A percentile compares a stretch with the other conserved stretches of the same genome.
These are phyloP conservation scores for Pichia paraexigua DNA, from an alignment of 805 yeast species.

Conservation along the genomic window DNA sequence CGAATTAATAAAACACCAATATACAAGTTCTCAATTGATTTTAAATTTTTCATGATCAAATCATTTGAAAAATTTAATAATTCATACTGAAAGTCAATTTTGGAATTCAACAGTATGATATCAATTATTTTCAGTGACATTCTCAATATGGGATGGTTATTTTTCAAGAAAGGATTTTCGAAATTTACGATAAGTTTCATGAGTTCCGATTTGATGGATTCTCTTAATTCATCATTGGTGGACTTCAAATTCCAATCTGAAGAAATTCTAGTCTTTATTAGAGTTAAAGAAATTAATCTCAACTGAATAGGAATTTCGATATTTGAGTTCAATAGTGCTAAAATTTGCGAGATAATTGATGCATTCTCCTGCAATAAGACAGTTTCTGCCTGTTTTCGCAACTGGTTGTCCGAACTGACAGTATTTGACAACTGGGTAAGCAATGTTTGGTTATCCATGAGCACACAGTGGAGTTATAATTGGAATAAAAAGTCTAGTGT, in stretches of 20 bases:
- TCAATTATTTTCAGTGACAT: constrained; percentile 41
- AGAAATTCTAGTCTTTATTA: constrained; percentile 3
- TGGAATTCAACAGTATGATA: constrained; percentile 38
- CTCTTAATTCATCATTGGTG: background rate
- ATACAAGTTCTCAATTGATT: constrained; percentile 37
- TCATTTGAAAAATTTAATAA: constrained; percentile 39
- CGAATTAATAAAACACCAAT: constrained; percentile 65
- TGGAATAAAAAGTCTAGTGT: too few species aligned
- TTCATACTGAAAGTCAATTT: constrained; percentile 42
- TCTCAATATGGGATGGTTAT: background rate
- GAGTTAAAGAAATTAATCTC: constrained; percentile 1
- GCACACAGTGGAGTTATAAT: background rate
- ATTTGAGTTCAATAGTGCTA: background rate
- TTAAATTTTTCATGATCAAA: constrained; percentile 35
- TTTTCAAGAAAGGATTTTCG: background rate
- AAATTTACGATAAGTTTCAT: constrained; percentile 1
- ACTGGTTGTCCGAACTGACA: constrained; percentile 36
- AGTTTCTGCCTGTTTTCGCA: constrained; percentile 38
- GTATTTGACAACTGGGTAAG: constrained; percentile 41
- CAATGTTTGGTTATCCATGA: constrained; percentile 31
- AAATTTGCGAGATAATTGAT: background rate
- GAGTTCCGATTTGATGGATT: background rate
- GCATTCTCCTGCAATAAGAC: background rate
- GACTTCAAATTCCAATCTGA: background rate
- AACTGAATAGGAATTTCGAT: background rate